phyloP scores from a whole-genome alignment of 345 rosid species.

The Schrenkiella parvula region DNA sequence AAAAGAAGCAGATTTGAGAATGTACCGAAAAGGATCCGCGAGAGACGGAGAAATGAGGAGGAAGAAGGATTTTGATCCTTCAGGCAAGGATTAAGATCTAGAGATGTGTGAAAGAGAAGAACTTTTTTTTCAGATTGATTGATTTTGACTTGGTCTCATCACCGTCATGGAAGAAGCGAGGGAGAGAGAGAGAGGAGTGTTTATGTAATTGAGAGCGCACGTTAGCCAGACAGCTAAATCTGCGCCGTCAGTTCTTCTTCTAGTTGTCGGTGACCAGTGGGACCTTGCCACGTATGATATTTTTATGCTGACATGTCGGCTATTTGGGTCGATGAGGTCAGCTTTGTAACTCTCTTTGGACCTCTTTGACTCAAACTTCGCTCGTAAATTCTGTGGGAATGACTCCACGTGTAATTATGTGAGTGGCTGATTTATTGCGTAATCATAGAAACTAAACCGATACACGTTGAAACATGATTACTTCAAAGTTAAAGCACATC shows the following conservation, averaged over 20 bases:
- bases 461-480: constrained; percentile 13
- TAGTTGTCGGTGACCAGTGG: constrained; percentile 57
- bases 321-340: constrained; percentile 5
- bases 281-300: constrained; percentile 39
- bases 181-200: neutral
- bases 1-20: constrained; percentile 2
- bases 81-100: neutral
- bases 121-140: neutral
- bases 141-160: constrained; percentile 30
- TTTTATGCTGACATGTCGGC: constrained; percentile 11
- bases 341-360: neutral
- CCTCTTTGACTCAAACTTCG: neutral
- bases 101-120: constrained; percentile 1
- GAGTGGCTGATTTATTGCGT: neutral
- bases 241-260: constrained; percentile 26
- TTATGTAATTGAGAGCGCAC: constrained; percentile 16
- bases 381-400: neutral
- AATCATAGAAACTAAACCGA: neutral
- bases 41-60: constrained; percentile 15
- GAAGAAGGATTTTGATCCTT: neutral
- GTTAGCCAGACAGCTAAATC: constrained; percentile 29
- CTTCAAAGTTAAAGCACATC: constrained; percentile 4
- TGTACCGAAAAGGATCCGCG: constrained; percentile 25
- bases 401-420: neutral
- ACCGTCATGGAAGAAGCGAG: constrained; percentile 14